Evolutionary conservation across 805 yeast genomes (phyloP).

Genomic region (Candida argentea): DNA sequence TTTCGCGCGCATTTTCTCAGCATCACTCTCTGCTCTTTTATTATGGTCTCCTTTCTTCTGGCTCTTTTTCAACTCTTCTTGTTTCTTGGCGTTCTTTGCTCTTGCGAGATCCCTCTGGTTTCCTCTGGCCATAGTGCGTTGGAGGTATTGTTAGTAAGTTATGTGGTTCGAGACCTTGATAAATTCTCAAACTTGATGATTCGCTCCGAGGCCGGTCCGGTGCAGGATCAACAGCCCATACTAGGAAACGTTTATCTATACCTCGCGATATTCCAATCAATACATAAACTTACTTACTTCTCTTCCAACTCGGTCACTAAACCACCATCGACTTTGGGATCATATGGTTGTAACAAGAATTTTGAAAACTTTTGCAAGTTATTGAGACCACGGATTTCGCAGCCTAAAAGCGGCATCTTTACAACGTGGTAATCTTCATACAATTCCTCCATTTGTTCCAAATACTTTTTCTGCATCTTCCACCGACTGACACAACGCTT

Average conservation of each 20-base stretch:
- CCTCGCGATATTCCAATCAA: too few relatives aligned
- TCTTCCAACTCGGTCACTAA: constrained; percentile 48
- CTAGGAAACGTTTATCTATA: too few relatives aligned
- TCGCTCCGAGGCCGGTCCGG: too few relatives aligned
- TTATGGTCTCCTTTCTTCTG: constrained; percentile 78
- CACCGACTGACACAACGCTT: constrained; percentile 87
- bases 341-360: constrained; percentile 69
- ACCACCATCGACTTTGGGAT: constrained; percentile 50
- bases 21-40: constrained; percentile 81
- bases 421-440: constrained; percentile 96
- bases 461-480: constrained; percentile 91
- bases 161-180: background rate
- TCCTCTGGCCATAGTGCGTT: constrained; percentile 86
- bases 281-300: constrained; percentile 16
- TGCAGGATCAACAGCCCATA: too few relatives aligned
- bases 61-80: constrained; percentile 47
- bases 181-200: too few relatives aligned
- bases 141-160: background rate
- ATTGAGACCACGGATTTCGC: constrained; percentile 89
- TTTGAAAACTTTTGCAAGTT: constrained; percentile 77
- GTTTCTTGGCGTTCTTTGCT: constrained; percentile 77
- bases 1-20: constrained; percentile 81
- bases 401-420: constrained; percentile 89
- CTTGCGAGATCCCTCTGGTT: constrained; percentile 94
- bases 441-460: constrained; percentile 90